phyloP scores from a whole-genome alignment of 495 filamentous ascomycete species.

The Podospora comata region DNA sequence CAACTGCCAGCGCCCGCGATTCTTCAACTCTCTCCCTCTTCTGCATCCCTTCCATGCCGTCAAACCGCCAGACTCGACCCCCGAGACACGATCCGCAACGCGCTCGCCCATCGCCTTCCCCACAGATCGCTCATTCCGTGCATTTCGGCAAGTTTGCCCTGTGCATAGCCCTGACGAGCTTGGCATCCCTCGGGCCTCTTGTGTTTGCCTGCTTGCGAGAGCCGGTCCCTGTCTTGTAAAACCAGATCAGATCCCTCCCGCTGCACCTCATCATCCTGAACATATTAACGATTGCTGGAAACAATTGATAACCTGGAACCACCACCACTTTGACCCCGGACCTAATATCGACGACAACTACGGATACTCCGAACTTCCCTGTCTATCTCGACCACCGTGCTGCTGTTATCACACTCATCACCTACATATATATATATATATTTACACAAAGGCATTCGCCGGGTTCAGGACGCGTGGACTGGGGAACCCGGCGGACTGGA shows the following conservation, averaged over 20 bases:
- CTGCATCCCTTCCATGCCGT: conserved; percentile 12
- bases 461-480: conserved; percentile 8
- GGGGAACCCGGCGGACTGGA: conserved; percentile 14
- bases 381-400: not conserved
- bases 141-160: conserved; percentile 11
- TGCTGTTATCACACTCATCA: not conserved
- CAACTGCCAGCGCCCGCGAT: conserved; percentile 2
- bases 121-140: conserved; percentile 18
- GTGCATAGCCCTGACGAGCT: conserved; percentile 13
- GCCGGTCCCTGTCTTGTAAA: conserved; percentile 20
- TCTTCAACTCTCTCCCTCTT: conserved; percentile 12
- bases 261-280: conserved; percentile 10
- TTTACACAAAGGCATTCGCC: conserved; percentile 6
- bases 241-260: conserved; percentile 21
- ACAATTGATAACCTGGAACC: not conserved
- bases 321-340: not conserved
- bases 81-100: conserved; percentile 49
- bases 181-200: conserved; percentile 22
- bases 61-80: conserved; percentile 30
- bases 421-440: not conserved
- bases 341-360: not conserved
- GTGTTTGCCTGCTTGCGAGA: conserved; percentile 18
- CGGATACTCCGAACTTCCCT: not conserved
- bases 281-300: conserved; percentile 18
- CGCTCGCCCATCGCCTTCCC: conserved; percentile 22